Evolutionary conservation across 2,329 filamentous ascomycete genomes (phyloP), one percentile per base, ranked within the genome.

Genomic region (Acarospora socialis): DNA sequence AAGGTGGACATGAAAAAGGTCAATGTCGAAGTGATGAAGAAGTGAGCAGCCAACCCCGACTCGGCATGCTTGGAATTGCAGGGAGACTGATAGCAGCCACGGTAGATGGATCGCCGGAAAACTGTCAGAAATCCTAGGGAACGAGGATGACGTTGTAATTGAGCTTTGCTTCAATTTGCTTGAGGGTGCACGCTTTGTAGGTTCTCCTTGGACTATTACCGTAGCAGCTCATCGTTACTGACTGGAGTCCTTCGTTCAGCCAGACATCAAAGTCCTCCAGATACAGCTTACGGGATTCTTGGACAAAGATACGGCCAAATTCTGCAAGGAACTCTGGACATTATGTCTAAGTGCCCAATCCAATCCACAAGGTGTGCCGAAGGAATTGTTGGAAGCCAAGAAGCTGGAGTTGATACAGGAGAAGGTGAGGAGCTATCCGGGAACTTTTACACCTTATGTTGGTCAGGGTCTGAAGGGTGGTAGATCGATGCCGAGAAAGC

Each of bases 1-100:
- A 94, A 94, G 63, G 90, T 98, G 43, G 86, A 98, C 63, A 93
- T 92, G 73, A 73, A 77, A 46, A 95, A 95, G 63, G 84, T 98
- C 56, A 94, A 98, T 53, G 66, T 93, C 30, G 83, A 92, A 56
- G 81, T 98, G 34, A 92, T 98, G 75, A 94, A 94, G 68, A 92
- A 90, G 81, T 92, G 53, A 50, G 76, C 38, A 21, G 32, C 29
- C 30, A n/a, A 20, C 17, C 4, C 10, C 10, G 6, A 18, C 20
- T 32, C 28, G 34, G 41, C 36, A 29, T 37, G 30, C 33, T 16
- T 35, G 32, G 25, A 36, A 28, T 39, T n/a, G n/a, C n/a, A n/a
- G n/a, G n/a, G n/a, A n/a, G n/a, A 18, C 23, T 25, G 23, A 25
- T 25, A 29, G 10, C 9, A 32, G 26, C 19, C n/a, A 22, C 4